Evolutionary conservation across 2,329 filamentous ascomycete genomes (phyloP), one percentile per base, ranked within the genome.

Genomic region (Fusarium keratoplasticum): DNA sequence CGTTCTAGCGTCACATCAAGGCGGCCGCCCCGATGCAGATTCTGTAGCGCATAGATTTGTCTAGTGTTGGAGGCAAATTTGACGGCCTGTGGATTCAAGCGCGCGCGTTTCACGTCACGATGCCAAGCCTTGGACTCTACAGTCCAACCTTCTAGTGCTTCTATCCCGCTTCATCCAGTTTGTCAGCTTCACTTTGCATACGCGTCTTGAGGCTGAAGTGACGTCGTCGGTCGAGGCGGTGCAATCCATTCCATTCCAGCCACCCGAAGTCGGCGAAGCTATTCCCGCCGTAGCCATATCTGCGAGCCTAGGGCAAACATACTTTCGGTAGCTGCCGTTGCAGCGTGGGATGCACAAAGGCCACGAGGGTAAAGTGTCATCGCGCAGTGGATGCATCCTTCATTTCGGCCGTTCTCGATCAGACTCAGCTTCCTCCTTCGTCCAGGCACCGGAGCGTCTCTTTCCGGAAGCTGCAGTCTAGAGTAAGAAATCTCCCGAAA

Each of bases 21-120:
- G 44, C 69, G 69, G 65, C 61, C 40, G 59, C 52, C 33, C 52
- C 50, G 55, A 40, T 59, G 67, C 70, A 72, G 61, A 68, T 63
- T 54, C 71, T 62, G 75, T 69, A 44, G 38, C 36, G 31, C 50
- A 64, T 58, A 68, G 52, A 59, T 36, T 57, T 38, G 25, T 13
- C 36, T 57, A n/a, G 25, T 35, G 10, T 22, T 40, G 47, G 25
- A 38, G 58, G 40, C 40, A 29, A 44, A 55, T 47, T 52, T 29
- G 58, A 20, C 16, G 22, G 29, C 33, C 7, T 40, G 44, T 54
- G 61, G 61, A 55, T 55, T 63, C 61, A 40, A 40, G 22, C 61
- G 61, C 44, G 61, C 61, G 61, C 61, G 61, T 63, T 63, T 63
- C 61, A 63, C 61, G 61, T 63, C 44, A 63, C 31, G 1, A 58